A percentile compares a stretch with the other conserved stretches of the same genome.
phyloP scores from a whole-genome alignment of 1,284 basidiomycete genomes.

The Cryptococcus sp. region DNA sequence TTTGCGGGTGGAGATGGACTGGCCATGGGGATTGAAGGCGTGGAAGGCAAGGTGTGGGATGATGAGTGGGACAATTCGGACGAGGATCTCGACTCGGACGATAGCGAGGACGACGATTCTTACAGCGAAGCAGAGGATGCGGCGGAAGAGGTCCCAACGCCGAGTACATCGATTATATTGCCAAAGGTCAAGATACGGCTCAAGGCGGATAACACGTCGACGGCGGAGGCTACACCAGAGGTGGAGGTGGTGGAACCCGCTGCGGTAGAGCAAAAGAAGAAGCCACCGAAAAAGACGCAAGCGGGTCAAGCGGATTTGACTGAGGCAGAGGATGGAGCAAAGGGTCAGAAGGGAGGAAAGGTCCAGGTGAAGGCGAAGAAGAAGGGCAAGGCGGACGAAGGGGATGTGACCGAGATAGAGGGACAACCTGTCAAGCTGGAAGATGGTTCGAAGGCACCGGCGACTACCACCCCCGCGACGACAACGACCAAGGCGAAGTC shows the following conservation, averaged over 20 bases:
- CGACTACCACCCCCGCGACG: background rate
- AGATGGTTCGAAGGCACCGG: background rate
- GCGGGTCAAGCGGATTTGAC: background rate
- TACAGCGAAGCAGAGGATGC: constrained; percentile 16
- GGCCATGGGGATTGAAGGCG: constrained; percentile 29
- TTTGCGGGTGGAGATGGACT: constrained; percentile 38
- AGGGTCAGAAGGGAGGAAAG: background rate
- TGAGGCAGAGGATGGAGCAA: background rate
- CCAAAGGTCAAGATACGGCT: constrained; percentile 7
- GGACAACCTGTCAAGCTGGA: background rate
- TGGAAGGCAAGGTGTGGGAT: constrained; percentile 17
- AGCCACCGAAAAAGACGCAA: background rate
- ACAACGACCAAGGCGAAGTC: constrained; percentile 4
- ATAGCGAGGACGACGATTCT: constrained; percentile 15
- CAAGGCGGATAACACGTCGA: constrained; percentile 1
- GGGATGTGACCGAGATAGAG: constrained; percentile 66
- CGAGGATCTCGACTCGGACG: constrained; percentile 12
- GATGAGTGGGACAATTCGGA: constrained; percentile 25
- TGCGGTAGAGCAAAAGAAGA: no score
- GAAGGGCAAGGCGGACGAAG: constrained; percentile 3
- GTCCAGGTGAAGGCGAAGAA: constrained; percentile 1
- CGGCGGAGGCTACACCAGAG: background rate
- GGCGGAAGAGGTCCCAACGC: constrained; percentile 8
- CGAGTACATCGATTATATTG: constrained; percentile 1
- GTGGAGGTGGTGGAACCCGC: background rate